Conservation (phyloP, 345 rosid genomes). For the Sisymbrium altissimum region DNA sequence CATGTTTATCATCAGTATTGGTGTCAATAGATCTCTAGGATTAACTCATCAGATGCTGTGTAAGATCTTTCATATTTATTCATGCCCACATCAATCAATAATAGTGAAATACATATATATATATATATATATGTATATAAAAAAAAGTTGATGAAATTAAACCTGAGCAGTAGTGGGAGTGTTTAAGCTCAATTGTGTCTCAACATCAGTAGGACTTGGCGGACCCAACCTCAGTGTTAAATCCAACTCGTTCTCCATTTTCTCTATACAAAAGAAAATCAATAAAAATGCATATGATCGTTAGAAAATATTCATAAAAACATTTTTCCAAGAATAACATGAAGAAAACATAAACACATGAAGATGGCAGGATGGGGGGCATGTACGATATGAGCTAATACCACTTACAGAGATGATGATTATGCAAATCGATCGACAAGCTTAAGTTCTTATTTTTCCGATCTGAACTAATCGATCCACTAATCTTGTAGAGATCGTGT, state of each 20-base stretch:
- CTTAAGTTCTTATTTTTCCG: background rate
- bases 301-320: background rate
- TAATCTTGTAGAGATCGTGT: slow-evolving; percentile 32
- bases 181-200: slow-evolving; percentile 15
- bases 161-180: slow-evolving; percentile 19
- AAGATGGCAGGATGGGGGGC: too few relatives aligned
- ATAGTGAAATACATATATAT: background rate
- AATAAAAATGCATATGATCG: background rate
- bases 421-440: slow-evolving; percentile 1
- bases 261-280: background rate
- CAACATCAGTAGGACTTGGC: slow-evolving; percentile 22
- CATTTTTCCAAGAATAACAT: background rate
- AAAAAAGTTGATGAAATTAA: background rate
- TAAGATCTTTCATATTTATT: background rate
- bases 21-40: background rate
- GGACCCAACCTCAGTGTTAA: slow-evolving; percentile 35
- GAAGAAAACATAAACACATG: background rate
- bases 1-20: too few relatives aligned
- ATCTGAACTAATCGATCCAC: slow-evolving; percentile 31
- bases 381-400: slow-evolving; percentile 6
- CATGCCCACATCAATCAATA: slow-evolving; percentile 20
- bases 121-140: too few relatives aligned
- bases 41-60: background rate
- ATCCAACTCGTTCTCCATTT: slow-evolving; percentile 26
- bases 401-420: slow-evolving; percentile 29